phyloP scores from a whole-genome alignment of 2,329 filamentous ascomycete species.

The Dothideomycetidae sp. region DNA sequence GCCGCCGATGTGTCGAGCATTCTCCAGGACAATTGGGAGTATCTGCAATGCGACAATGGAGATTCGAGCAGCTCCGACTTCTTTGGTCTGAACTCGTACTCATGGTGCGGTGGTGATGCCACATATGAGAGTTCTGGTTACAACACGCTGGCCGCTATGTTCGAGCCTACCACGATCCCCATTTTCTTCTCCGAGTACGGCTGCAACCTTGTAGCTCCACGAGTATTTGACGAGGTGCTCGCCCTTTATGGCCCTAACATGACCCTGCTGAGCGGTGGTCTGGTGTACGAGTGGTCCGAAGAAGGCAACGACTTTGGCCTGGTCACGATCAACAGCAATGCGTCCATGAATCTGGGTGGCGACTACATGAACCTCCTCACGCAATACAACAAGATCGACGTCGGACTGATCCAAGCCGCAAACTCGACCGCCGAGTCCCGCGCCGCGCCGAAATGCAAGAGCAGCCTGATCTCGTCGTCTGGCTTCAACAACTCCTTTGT shows the following conservation, averaged over 20 bases:
- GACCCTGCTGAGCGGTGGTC: slow-evolving; percentile 64
- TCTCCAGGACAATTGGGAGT: slow-evolving; percentile 61
- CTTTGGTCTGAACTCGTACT: slow-evolving; percentile 64
- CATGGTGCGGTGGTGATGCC: slow-evolving; percentile 56
- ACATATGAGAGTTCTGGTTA: slow-evolving; percentile 50
- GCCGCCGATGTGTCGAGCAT: slow-evolving; percentile 62
- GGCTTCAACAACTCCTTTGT: slow-evolving; percentile 70
- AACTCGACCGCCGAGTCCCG: slow-evolving; percentile 43
- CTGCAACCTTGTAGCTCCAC: slow-evolving; percentile 58
- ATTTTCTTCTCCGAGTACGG: slow-evolving; percentile 75
- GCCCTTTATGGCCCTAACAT: slow-evolving; percentile 59
- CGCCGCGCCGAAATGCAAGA: slow-evolving; percentile 48
- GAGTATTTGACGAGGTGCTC: slow-evolving; percentile 61
- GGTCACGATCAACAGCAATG: slow-evolving; percentile 39
- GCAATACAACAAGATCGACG: slow-evolving; percentile 64
- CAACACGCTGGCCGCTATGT: slow-evolving; percentile 48
- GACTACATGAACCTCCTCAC: slow-evolving; percentile 54
- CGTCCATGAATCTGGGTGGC: slow-evolving; percentile 27
- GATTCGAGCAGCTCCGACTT: slow-evolving; percentile 54
- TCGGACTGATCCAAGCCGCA: slow-evolving; percentile 48
- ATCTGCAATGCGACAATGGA: slow-evolving; percentile 49
- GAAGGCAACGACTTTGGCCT: slow-evolving; percentile 71
- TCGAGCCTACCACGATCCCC: slow-evolving; percentile 52
- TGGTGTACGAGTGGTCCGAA: slow-evolving; percentile 88
- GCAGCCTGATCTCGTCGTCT: slow-evolving; percentile 49